Evolutionary conservation across 1,139 yeast genomes (phyloP).

Genomic region (Saccharomycopsis hybrid): DNA sequence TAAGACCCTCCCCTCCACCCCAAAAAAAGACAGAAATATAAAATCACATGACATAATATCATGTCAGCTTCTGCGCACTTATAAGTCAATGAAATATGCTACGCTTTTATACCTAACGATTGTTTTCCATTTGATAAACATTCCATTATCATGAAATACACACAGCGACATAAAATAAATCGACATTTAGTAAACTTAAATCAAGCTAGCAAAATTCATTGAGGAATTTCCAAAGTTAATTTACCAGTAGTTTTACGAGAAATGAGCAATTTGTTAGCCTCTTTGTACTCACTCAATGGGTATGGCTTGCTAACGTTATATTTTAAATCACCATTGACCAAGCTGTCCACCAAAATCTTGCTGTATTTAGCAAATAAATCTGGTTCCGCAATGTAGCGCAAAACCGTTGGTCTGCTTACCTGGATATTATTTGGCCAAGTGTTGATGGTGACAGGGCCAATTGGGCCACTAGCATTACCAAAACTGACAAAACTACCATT

Average conservation of each 20-base stretch:
- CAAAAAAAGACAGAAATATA: too few relatives aligned
- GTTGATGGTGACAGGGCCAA: constrained; percentile 53
- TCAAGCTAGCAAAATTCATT: too few relatives aligned
- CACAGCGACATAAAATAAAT: too few relatives aligned
- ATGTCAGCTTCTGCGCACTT: too few relatives aligned
- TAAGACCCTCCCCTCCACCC: too few relatives aligned
- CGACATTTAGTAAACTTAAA: too few relatives aligned
- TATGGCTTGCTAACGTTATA: constrained; percentile 48
- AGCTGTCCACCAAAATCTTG: constrained; percentile 36
- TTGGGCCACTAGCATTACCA: constrained; percentile 87
- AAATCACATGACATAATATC: too few relatives aligned
- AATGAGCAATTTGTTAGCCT: constrained; percentile 65
- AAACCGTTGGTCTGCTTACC: constrained; percentile 58
- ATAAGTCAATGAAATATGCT: too few relatives aligned
- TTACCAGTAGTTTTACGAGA: constrained; percentile 76
- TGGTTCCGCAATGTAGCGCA: constrained; percentile 42
- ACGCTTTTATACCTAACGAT: too few relatives aligned
- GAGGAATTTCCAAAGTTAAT: constrained; percentile 41
- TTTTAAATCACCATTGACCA: constrained; percentile 45
- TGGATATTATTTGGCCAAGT: constrained; percentile 57
- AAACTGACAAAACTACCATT: constrained; percentile 71
- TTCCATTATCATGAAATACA: too few relatives aligned
- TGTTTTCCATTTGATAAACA: too few relatives aligned
- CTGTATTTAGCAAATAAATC: constrained; percentile 59
- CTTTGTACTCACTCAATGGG: constrained; percentile 54